Evolutionary conservation across 2,329 filamentous ascomycete species (phyloP), one percentile per base, ranked within the genome.

Genomic region (Aspergillus sp.): DNA sequence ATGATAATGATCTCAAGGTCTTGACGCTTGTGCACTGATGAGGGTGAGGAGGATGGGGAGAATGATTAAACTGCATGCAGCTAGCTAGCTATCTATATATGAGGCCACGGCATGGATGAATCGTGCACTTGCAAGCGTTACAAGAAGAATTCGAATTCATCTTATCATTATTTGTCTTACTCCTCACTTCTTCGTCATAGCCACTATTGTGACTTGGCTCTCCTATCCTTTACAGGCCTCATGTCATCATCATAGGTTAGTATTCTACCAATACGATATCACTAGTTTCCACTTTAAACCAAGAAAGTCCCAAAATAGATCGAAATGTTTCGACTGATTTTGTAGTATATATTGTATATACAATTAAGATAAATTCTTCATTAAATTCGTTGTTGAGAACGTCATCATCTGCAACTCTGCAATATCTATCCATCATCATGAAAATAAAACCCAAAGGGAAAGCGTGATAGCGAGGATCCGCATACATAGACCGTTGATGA

Each of bases 301-400:
- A 28, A 32, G 30, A 4, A 38, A 38, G 36, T 53, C 25, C 25
- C 23, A 47, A 23, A 7, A 36, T 15, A 25, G 23, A 25, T 25
- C 23, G 23, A 28, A 50, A 19, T 4, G 25, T 13, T 30, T 28
- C 4, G 25, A 50, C 32, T 53, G 19, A 23, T 38, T 36, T 15
- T 12, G 49, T 36, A 17, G 10, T 15, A 36, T 13, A 13, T 13
- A 5, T 13, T 47, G 47, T 32, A 19, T 25, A 41, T 19, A 36
- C 30, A 36, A 47, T 28, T 2, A n/a, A 47, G 25, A 47, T 21
- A 32, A 32, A 28, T 49, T 36, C 55, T 61, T 69, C 66, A 66
- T 71, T 65, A 67, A 59, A 60, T 73, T 73, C 72, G 74, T 76
- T 72, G 72, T 73, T 73, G 72, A 75, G 69, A 71, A 75, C 70